Conservation (phyloP, 2,329 filamentous ascomycete species). For the Botrytis deweyae region DNA sequence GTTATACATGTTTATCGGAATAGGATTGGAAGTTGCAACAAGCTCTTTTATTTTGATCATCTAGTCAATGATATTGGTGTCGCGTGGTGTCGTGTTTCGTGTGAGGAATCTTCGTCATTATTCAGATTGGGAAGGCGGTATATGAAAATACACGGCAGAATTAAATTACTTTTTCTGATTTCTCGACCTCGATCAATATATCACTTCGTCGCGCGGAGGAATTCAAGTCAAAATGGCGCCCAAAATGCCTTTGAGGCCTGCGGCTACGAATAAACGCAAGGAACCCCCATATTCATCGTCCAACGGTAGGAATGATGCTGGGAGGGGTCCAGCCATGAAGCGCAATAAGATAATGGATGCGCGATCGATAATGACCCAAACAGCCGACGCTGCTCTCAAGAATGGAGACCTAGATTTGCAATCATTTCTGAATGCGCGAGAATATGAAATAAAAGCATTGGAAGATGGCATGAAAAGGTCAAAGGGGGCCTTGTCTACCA, state of each 20-base stretch:
- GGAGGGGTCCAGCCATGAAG: conserved; percentile 38
- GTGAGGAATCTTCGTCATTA: background rate
- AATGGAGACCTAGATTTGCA: conserved; percentile 83
- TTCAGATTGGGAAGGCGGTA: background rate
- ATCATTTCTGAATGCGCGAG: conserved; percentile 78
- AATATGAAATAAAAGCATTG: conserved; percentile 85
- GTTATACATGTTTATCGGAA: background rate
- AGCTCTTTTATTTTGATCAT: conserved; percentile 1
- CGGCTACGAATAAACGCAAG: conserved; percentile 34
- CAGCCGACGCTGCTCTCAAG: conserved; percentile 43
- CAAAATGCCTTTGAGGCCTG: conserved; percentile 31
- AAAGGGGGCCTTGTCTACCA: conserved; percentile 58
- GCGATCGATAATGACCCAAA: conserved; percentile 47
- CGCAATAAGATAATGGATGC: conserved; percentile 46
- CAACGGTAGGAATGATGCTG: conserved; percentile 21
- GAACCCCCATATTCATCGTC: conserved; percentile 29
- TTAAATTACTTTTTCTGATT: conserved; percentile 8
- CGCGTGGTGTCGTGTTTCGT: conserved; percentile 14
- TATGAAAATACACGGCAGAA: background rate
- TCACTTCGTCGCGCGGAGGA: background rate
- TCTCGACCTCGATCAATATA: background rate
- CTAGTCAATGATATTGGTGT: background rate
- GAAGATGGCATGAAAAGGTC: conserved; percentile 78
- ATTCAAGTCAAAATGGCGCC: background rate
- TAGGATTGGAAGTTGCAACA: background rate